These are phyloP conservation scores for Triticum timopheevii DNA, from an alignment of 176 grass and related monocot species.

Conservation along the genomic window DNA sequence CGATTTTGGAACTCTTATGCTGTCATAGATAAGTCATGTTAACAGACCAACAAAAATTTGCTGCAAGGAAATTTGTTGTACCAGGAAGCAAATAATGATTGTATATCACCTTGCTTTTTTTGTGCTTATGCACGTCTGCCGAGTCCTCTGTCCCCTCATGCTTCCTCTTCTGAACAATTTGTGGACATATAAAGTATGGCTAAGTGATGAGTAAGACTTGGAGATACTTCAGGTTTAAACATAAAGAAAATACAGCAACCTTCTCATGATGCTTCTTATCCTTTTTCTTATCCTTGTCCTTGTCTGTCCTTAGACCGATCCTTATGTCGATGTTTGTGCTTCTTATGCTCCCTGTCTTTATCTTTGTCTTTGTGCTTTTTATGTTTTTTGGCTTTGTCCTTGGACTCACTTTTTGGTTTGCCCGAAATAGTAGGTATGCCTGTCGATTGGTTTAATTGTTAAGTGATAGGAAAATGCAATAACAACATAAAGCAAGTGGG, in stretches of 20 bases:
- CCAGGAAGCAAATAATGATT: constrained; percentile 14
- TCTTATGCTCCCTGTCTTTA: constrained; percentile 96
- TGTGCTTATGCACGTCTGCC: constrained; percentile 58
- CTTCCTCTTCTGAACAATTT: constrained; percentile 56
- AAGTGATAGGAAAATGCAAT: constrained; percentile 12
- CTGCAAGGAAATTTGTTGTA: background rate
- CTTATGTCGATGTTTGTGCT: constrained; percentile 93
- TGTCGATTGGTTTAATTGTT: constrained; percentile 25
- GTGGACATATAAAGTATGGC: constrained; percentile 18
- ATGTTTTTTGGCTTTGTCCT: constrained; percentile 94
- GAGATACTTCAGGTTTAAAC: background rate
- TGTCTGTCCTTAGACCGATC: constrained; percentile 81
- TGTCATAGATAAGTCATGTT: constrained; percentile 20
- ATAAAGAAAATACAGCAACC: constrained; percentile 38
- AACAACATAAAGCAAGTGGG: background rate
- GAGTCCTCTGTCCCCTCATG: constrained; percentile 54
- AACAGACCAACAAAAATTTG: constrained; percentile 1
- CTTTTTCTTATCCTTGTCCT: constrained; percentile 88
- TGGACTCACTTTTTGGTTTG: constrained; percentile 74
- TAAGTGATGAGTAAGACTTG: background rate
- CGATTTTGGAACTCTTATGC: constrained; percentile 62
- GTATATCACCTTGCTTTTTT: constrained; percentile 64
- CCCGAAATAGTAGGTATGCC: constrained; percentile 77
- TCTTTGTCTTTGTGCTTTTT: constrained; percentile 90
- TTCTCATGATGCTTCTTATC: constrained; percentile 93